Conservation (phyloP, 805 yeast species). For the Trichomonascus vanleenenianus region DNA sequence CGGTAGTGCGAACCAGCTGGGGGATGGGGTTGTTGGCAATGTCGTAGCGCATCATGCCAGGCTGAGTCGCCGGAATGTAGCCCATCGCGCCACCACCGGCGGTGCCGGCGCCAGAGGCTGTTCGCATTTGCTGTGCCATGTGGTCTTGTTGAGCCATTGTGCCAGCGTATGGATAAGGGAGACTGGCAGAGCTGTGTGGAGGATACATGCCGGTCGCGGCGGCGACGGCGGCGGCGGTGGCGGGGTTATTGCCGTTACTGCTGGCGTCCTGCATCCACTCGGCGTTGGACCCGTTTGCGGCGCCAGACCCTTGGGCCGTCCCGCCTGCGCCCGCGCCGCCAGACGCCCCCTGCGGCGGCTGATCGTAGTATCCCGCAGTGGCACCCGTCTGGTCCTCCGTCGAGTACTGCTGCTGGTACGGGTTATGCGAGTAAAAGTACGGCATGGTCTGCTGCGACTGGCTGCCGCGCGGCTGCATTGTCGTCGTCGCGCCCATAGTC, state of each 20-base stretch:
- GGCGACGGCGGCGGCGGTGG: background rate
- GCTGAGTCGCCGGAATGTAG: background rate
- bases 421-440: too few species aligned
- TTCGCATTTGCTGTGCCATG: background rate
- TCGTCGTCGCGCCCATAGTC: too few species aligned
- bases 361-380: conserved; percentile 3
- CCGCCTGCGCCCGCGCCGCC: background rate
- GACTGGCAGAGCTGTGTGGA: background rate
- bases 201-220: background rate
- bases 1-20: conserved; percentile 20
- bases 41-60: background rate
- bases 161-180: background rate
- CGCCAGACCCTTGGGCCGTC: background rate
- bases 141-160: background rate
- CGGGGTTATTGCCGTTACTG: background rate
- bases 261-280: background rate
- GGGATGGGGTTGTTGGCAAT: conserved; percentile 11
- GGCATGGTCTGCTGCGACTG: too few species aligned
- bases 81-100: background rate
- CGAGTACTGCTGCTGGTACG: too few species aligned
- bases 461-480: too few species aligned
- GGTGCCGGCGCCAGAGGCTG: background rate
- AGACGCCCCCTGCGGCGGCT: background rate
- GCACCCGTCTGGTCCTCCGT: background rate
- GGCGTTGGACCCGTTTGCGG: background rate